Conservation (phyloP, 768 basidiomycete genomes). For the Trametes elegans region DNA sequence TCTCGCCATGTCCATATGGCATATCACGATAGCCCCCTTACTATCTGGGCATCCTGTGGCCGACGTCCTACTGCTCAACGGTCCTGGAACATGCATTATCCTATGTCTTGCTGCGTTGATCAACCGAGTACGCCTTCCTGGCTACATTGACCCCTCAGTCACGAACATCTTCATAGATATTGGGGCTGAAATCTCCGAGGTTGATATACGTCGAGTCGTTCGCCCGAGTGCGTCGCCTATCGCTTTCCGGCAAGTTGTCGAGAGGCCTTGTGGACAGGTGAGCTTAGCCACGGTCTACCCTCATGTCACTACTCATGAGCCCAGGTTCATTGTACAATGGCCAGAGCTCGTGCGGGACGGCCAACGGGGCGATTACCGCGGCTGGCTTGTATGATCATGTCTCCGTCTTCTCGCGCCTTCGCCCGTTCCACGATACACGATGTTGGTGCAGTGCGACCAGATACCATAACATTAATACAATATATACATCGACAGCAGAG, state of each 20-base stretch:
- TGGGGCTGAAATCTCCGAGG: conserved; percentile 68
- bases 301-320: not conserved
- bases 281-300: conserved; percentile 18
- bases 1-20: conserved; percentile 57
- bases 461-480: not conserved
- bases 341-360: conserved; percentile 47
- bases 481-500: not conserved
- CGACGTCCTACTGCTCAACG: conserved; percentile 86
- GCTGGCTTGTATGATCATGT: conserved; percentile 59
- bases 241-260: conserved; percentile 81
- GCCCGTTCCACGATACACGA: not conserved
- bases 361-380: conserved; percentile 49
- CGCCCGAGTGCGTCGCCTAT: conserved; percentile 79
- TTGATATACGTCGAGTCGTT: conserved; percentile 93
- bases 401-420: no score
- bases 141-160: conserved; percentile 4
- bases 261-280: conserved; percentile 80
- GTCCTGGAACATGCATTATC: conserved; percentile 90
- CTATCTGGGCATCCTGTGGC: conserved; percentile 40
- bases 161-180: conserved; percentile 49
- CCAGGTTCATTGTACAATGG: conserved; percentile 92
- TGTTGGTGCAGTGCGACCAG: not conserved
- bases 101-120: conserved; percentile 70
- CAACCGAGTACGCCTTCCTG: conserved; percentile 55
- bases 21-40: conserved; percentile 55